Conservation (phyloP, 169 alveolate genomes). For the Eimeria necatrix region DNA sequence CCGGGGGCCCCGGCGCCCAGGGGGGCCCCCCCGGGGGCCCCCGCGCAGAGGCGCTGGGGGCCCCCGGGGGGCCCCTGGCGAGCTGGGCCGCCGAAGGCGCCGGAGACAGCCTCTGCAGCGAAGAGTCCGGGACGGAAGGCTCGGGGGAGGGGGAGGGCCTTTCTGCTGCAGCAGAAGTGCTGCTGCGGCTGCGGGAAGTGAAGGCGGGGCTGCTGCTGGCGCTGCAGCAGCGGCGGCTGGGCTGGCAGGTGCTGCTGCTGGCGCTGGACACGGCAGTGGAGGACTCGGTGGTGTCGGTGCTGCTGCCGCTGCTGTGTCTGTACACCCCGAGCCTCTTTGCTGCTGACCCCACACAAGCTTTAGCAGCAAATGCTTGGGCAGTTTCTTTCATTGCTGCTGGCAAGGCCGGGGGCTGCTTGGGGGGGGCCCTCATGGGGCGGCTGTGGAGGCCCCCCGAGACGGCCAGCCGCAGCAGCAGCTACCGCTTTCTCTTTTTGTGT, state of each 20-base stretch:
- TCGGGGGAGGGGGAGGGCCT: conserved; percentile 7
- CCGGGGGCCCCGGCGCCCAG: too few relatives aligned
- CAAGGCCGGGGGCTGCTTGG: conserved; percentile 74
- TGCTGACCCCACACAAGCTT: background rate
- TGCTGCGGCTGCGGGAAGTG: conserved; percentile 53
- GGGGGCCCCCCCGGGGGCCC: too few relatives aligned
- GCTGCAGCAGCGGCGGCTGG: conserved; percentile 4
- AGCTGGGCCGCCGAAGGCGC: background rate
- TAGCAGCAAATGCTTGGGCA: conserved; percentile 50
- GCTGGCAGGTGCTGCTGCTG: conserved; percentile 78
- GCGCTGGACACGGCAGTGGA: conserved; percentile 86
- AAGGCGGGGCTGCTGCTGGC: conserved; percentile 63
- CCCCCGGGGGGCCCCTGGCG: too few relatives aligned
- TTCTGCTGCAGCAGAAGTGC: background rate
- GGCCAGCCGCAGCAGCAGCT: conserved; percentile 37
- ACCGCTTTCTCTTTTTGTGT: conserved; percentile 47
- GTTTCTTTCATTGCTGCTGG: conserved; percentile 65
- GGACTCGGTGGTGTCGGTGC: conserved; percentile 84
- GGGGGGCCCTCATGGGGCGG: conserved; percentile 62
- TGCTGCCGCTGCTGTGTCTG: conserved; percentile 80
- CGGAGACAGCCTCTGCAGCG: conserved; percentile 39
- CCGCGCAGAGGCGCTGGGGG: too few relatives aligned
- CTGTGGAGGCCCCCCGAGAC: conserved; percentile 69
- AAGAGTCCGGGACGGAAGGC: background rate
- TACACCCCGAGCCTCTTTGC: conserved; percentile 37